These are phyloP conservation scores for Ogataea hybrid DNA, from an alignment of 1,139 yeast genomes.

Conservation along the genomic window DNA sequence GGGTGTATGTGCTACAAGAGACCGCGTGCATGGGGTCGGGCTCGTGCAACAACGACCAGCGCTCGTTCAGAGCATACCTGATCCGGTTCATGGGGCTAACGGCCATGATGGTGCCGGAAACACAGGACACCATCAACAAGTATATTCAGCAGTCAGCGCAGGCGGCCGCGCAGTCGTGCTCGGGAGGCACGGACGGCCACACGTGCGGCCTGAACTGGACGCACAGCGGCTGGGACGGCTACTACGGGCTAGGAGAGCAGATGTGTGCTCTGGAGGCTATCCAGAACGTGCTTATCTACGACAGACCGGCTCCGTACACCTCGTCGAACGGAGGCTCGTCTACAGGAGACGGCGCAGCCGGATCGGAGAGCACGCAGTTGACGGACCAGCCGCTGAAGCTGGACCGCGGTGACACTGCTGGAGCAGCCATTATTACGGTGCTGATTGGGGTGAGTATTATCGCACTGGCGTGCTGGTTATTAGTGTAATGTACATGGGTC, in stretches of 20 bases:
- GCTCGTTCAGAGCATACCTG: conserved; percentile 83
- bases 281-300: conserved; percentile 56
- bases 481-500: no score
- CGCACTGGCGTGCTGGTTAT: no score
- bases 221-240: conserved; percentile 68
- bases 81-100: conserved; percentile 75
- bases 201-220: conserved; percentile 91
- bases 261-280: conserved; percentile 82
- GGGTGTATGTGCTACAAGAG: conserved; percentile 59
- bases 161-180: conserved; percentile 81
- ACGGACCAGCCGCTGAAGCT: no score
- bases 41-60: conserved; percentile 82
- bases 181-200: conserved; percentile 84
- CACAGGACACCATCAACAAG: conserved; percentile 49
- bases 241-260: conserved; percentile 91
- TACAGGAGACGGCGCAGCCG: conserved; percentile 58
- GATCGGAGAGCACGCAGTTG: no score
- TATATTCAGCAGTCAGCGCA: conserved; percentile 61
- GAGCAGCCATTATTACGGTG: no score
- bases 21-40: conserved; percentile 69
- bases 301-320: conserved; percentile 58
- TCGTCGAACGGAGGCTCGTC: conserved; percentile 61
- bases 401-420: no score
- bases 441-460: no score
- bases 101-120: conserved; percentile 66